Evolutionary conservation across 805 yeast species (phyloP), one percentile per base, ranked within the genome.

Genomic region (Candida chauliodis): DNA sequence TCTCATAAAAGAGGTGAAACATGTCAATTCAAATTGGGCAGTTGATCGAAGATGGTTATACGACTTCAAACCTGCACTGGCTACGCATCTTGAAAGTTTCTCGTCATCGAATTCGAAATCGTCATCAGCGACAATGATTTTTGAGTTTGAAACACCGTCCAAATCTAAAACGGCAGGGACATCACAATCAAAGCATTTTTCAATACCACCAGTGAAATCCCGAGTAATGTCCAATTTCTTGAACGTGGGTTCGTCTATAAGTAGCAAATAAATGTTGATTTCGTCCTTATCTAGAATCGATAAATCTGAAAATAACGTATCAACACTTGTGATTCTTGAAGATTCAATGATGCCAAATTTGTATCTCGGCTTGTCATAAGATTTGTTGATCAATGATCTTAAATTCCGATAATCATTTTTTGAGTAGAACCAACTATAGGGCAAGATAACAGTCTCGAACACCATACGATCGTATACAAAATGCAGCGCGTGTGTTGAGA

Each of bases 1-100:
- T 15, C 72, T 70, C 47, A 66, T 59, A 40, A 72, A 76, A 0
- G 84, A 75, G 0, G 80, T 70, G 42, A 73, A 71, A 5, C 72
- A 73, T 0, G 84, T 76, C 8, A 78, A 37, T 45, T 75, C 81
- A 30, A 57, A 53, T n/a, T 51, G 51, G 10, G 45, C 48, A 8
- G 34, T 38, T 11, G 21, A 15, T 14, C 26, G 29, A 13, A 30
- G 18, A 3, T 28, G 35, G 5, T 32, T 32, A 29, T 36, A 34
- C 19, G 47, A 33, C 42, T 52, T 48, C 22, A 47, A 43, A 2
- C 56, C 70, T 27, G 48, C 39, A 1, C 64, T 56, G 2, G 56
- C 59, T 11, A 66, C 34, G 2, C 55, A 53, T 23, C 69, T 44
- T 23, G 48, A 38, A 19, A 53, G 29, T 0, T 51, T 25, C 10